phyloP scores from a whole-genome alignment of 805 yeast species.

The Kazachstania martiniae region DNA sequence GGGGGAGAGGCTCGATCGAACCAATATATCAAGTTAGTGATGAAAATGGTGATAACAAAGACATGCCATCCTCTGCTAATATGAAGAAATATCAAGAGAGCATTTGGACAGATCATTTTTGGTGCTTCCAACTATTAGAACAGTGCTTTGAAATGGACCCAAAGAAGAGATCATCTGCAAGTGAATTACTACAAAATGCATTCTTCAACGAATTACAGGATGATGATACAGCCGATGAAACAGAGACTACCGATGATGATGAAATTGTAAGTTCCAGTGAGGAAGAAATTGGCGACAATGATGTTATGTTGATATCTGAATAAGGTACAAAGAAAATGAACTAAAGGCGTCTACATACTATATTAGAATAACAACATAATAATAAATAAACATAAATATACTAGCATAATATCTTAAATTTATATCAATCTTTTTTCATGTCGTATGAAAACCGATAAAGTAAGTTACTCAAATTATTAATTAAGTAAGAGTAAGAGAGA shows the following conservation, averaged over 20 bases:
- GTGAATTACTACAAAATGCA: slow-evolving; percentile 43
- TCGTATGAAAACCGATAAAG: too few relatives aligned
- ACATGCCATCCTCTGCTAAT: slow-evolving; percentile 6
- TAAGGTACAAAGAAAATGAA: too few relatives aligned
- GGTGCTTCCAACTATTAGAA: slow-evolving; percentile 45
- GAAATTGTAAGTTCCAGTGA: slow-evolving; percentile 11
- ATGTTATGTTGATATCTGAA: slow-evolving; percentile 18
- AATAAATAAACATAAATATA: too few relatives aligned
- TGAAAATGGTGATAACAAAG: neutral
- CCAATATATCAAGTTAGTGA: slow-evolving; percentile 5
- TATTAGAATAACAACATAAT: too few relatives aligned
- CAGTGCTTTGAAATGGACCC: slow-evolving; percentile 52
- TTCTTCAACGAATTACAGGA: slow-evolving; percentile 42
- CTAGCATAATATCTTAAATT: too few relatives aligned
- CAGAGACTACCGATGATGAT: slow-evolving; percentile 23
- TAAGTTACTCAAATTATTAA: too few relatives aligned
- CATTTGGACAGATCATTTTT: slow-evolving; percentile 28
- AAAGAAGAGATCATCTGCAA: slow-evolving; percentile 44
- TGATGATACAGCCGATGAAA: slow-evolving; percentile 5
- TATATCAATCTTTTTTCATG: too few relatives aligned
- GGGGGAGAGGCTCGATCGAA: slow-evolving; percentile 24
- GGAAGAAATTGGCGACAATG: slow-evolving; percentile 9
- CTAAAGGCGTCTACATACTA: too few relatives aligned
- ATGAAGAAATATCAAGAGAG: slow-evolving; percentile 25
- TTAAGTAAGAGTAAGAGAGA: too few relatives aligned